Evolutionary conservation across 176 grass and related monocot genomes (phyloP).

Genomic region (Pontederia paniculata): DNA sequence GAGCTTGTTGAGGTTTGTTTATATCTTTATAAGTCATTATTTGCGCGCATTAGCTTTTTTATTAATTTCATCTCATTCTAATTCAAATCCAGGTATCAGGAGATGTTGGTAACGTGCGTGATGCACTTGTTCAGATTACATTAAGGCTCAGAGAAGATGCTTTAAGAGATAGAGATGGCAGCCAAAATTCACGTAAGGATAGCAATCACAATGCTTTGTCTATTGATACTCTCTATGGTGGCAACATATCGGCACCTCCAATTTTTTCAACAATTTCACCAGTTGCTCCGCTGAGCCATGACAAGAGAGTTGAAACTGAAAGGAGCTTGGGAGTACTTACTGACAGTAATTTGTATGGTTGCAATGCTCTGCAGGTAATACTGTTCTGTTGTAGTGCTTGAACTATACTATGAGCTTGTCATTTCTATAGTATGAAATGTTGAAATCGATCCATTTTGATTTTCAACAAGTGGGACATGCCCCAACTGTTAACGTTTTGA

Average conservation of each 20-base stretch:
- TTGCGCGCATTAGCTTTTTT: not conserved
- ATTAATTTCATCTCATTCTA: conserved; percentile 1
- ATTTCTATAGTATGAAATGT: too few relatives aligned
- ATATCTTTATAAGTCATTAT: conserved; percentile 11
- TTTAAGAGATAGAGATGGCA: conserved; percentile 68
- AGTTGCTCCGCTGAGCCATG: conserved; percentile 41
- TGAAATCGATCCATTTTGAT: too few relatives aligned
- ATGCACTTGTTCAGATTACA: conserved; percentile 85
- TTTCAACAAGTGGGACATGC: not conserved
- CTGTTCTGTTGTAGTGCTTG: conserved; percentile 8
- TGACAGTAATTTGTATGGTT: conserved; percentile 50
- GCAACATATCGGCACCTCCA: conserved; percentile 38
- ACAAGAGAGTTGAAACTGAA: conserved; percentile 57
- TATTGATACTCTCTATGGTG: conserved; percentile 46
- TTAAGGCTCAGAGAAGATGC: conserved; percentile 87
- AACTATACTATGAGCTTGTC: not conserved
- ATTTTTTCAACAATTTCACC: conserved; percentile 41
- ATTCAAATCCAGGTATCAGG: conserved; percentile 49
- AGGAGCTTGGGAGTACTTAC: conserved; percentile 37
- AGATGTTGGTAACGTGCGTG: conserved; percentile 68
- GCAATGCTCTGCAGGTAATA: conserved; percentile 55
- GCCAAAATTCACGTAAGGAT: conserved; percentile 56
- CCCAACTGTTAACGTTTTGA: not conserved
- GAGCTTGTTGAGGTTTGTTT: conserved; percentile 81
- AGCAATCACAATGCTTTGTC: conserved; percentile 28